phyloP scores from a whole-genome alignment of 164 flowering plant genomes.

The Annona cherimola region DNA sequence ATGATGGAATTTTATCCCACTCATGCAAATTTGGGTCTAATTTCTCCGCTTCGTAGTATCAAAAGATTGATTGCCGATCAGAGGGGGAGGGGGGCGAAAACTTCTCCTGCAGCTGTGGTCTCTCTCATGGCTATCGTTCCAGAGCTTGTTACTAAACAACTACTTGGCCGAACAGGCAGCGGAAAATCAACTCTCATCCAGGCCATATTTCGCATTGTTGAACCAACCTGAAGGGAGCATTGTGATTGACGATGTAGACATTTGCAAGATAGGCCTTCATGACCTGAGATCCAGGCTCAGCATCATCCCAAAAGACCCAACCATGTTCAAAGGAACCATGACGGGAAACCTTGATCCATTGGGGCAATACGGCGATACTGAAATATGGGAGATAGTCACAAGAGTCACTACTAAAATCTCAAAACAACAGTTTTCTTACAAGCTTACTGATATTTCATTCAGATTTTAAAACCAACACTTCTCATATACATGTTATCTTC shows the following conservation, averaged over 20 bases:
- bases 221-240: conserved; percentile 78
- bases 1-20: no score
- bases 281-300: conserved; percentile 83
- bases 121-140: no score
- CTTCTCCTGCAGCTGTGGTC: no score
- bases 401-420: background rate
- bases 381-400: conserved; percentile 74
- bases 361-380: conserved; percentile 48
- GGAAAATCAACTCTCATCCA: conserved; percentile 40
- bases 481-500: no score
- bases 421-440: background rate
- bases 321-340: conserved; percentile 86
- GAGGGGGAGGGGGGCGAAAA: no score
- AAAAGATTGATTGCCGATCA: no score
- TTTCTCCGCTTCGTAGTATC: no score
- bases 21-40: no score
- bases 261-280: conserved; percentile 75
- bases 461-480: background rate
- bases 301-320: conserved; percentile 93
- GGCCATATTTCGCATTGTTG: conserved; percentile 76
- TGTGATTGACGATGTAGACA: conserved; percentile 68
- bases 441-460: background rate
- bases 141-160: no score
- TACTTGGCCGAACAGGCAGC: conserved; percentile 37
- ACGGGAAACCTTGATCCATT: conserved; percentile 88